A percentile compares a stretch with the other conserved stretches of the same genome.
phyloP scores from a whole-genome alignment of 2,329 filamentous ascomycete species.

The Colletotrichum gloeosporioides region DNA sequence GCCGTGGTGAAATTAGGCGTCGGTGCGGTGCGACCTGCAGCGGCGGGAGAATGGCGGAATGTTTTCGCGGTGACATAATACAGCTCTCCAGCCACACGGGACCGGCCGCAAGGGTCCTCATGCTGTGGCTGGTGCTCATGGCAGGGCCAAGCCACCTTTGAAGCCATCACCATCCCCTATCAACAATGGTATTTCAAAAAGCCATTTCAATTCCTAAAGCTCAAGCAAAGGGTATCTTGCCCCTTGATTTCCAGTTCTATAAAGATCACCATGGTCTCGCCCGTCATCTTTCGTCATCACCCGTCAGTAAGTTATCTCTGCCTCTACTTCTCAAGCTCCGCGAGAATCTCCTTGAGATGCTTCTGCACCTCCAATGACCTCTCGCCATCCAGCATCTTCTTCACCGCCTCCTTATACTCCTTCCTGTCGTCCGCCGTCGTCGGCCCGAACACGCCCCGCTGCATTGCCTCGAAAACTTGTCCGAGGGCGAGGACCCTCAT shows the following conservation, averaged over 20 bases:
- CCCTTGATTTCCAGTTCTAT: background rate
- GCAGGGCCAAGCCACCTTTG: background rate
- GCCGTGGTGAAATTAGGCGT: background rate
- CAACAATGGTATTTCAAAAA: background rate
- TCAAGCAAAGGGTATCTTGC: background rate
- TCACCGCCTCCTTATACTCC: constrained; percentile 33
- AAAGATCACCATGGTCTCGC: background rate
- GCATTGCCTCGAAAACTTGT: constrained; percentile 46
- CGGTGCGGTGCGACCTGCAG: background rate
- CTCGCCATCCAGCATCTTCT: constrained; percentile 42
- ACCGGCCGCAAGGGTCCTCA: background rate
- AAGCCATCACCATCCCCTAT: background rate
- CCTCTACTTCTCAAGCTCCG: constrained; percentile 29
- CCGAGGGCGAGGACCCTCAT: constrained; percentile 51
- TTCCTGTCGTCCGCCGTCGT: constrained; percentile 22
- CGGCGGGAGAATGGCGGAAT: background rate
- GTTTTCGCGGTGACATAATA: background rate
- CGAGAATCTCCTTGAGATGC: constrained; percentile 41
- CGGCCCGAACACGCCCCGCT: constrained; percentile 46
- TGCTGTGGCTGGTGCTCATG: background rate
- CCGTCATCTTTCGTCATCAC: background rate
- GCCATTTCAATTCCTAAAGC: background rate
- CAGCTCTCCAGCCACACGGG: background rate
- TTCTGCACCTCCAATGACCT: constrained; percentile 52
- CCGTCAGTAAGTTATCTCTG: background rate